A percentile compares a stretch with the other conserved stretches of the same genome.
Evolutionary conservation across 202 grass and related monocot species (phyloP).

Genomic region (Bolboschoenoplectus hybrid): DNA sequence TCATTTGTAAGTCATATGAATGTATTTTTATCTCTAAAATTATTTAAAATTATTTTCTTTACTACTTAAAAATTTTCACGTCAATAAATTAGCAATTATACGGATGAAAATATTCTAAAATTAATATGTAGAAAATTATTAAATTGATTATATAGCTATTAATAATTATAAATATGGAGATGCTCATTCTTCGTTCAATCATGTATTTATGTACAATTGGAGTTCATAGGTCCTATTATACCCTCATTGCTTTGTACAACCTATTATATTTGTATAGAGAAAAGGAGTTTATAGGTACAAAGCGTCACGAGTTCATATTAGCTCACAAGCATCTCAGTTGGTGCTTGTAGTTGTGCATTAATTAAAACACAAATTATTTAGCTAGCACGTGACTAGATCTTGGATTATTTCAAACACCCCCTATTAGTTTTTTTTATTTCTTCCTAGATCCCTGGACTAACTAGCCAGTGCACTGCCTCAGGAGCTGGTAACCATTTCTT

Average conservation of each 20-base stretch:
- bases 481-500: background rate
- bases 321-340: slow-evolving; percentile 11
- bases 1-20: too few relatives aligned
- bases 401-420: slow-evolving; percentile 17
- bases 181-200: background rate
- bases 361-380: background rate
- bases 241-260: too few relatives aligned
- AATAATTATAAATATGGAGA: too few relatives aligned
- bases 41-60: too few relatives aligned
- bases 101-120: too few relatives aligned
- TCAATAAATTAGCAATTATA: too few relatives aligned
- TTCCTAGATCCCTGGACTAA: background rate
- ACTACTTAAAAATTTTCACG: too few relatives aligned
- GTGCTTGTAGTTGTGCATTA: background rate
- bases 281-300: background rate
- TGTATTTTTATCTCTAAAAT: too few relatives aligned
- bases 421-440: background rate
- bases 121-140: too few relatives aligned
- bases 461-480: background rate
- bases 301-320: background rate
- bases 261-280: background rate
- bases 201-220: background rate
- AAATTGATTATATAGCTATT: too few relatives aligned
- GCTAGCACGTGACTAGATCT: slow-evolving; percentile 36
- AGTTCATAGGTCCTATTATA: background rate